Conservation (phyloP, 441 rosid genomes). For the Erodium chrysanthum region DNA sequence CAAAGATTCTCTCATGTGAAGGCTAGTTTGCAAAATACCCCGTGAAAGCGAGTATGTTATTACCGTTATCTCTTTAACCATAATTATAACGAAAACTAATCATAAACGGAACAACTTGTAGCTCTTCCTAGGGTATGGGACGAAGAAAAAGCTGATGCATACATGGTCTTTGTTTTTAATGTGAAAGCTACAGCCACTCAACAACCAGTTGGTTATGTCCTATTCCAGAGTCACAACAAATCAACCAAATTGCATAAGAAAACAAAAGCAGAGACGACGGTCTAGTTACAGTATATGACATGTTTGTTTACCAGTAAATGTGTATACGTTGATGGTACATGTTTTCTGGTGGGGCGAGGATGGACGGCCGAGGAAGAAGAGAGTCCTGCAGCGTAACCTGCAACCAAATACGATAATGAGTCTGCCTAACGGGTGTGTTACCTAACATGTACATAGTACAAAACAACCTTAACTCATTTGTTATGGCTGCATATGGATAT, state of each 20-base stretch:
- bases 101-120: not conserved
- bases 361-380: too few species aligned
- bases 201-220: not conserved
- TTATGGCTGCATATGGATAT: too few species aligned
- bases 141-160: not conserved
- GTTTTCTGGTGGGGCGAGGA: not conserved
- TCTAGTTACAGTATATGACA: not conserved
- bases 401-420: too few species aligned
- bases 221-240: not conserved
- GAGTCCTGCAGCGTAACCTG: too few species aligned
- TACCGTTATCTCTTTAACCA: too few species aligned
- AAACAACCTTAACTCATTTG: too few species aligned
- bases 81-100: not conserved
- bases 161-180: not conserved
- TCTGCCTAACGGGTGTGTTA: too few species aligned
- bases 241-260: not conserved
- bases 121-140: not conserved
- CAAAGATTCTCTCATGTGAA: too few species aligned
- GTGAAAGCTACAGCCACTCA: not conserved
- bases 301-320: not conserved
- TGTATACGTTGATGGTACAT: not conserved
- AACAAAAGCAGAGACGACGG: not conserved
- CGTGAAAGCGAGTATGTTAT: too few species aligned
- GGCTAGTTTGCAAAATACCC: too few species aligned
- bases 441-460: too few species aligned